Conservation (phyloP, 192 early-diverging fungal species). For the Powellomyces hirtus region DNA sequence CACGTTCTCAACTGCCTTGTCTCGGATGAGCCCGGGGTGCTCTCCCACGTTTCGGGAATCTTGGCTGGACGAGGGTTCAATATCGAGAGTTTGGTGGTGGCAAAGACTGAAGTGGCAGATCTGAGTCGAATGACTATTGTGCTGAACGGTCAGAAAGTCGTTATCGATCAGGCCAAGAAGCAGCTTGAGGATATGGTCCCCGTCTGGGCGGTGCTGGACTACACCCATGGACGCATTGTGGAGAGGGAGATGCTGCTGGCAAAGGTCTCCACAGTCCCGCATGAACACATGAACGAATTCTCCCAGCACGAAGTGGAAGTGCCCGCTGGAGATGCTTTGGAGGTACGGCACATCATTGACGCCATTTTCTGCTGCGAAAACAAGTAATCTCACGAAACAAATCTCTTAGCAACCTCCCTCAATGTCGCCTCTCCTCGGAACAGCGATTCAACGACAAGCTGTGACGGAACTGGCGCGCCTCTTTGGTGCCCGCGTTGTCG, state of each 20-base stretch:
- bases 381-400: no score
- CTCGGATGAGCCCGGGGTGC: slow-evolving; percentile 73
- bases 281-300: slow-evolving; percentile 31
- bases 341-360: no score
- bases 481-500: slow-evolving; percentile 85
- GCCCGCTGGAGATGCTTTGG: slow-evolving; percentile 7
- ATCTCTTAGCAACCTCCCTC: background rate
- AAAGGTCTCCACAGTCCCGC: slow-evolving; percentile 80
- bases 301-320: slow-evolving; percentile 25
- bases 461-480: slow-evolving; percentile 78
- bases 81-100: slow-evolving; percentile 95
- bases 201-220: slow-evolving; percentile 97
- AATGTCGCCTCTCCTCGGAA: slow-evolving; percentile 48
- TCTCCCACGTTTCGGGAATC: slow-evolving; percentile 56
- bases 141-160: slow-evolving; percentile 76
- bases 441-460: slow-evolving; percentile 69
- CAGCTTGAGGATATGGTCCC: slow-evolving; percentile 97
- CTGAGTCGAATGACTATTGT: slow-evolving; percentile 95
- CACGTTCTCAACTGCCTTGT: slow-evolving; percentile 96
- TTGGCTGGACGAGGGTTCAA: slow-evolving; percentile 95
- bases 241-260: slow-evolving; percentile 91
- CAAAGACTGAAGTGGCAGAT: slow-evolving; percentile 91
- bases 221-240: slow-evolving; percentile 82
- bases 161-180: slow-evolving; percentile 88
- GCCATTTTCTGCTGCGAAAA: no score